Evolutionary conservation across 345 rosid genomes (phyloP), one percentile per base, ranked within the genome.

Genomic region (Eucalyptus cloeziana): DNA sequence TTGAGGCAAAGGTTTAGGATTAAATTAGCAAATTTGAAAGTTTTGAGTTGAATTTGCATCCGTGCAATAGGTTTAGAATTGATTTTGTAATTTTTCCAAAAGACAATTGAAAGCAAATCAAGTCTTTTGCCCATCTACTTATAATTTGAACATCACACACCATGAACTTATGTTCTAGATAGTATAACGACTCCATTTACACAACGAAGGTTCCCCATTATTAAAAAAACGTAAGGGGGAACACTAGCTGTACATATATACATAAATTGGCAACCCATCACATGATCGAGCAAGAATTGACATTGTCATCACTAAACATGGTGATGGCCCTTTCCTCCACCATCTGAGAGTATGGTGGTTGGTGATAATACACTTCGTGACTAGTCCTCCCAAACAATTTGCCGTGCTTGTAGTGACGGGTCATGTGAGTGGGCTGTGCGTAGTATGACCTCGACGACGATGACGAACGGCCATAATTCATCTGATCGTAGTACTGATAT

Each of bases 301-400:
- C 87, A 33, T 86, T 49, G 45, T 89, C 90, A 37, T 89, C 90
- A 30, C 90, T 89, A 85, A 89, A 89, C 87, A 86, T 86, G 49
- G 88, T 49, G 52, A 67, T 79, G n/a, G 88, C 56, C 44, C 44
- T 37, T 49, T 89, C 88, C 88, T 64, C 44, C 37, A 89, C 69
- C 90, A 89, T 49, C 45, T 89, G 88, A 11, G 90, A 86, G 60
- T 89, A 89, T 25, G 88, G 62, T 33, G 87, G 88, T n/a, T 89
- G 90, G 80, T 86, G 37, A 67, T 80, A 31, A 76, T 88, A 88
- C 12, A 49, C 85, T 47, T 58, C 67, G 49, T 83, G 52, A 58
- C 89, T 86, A 8, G 71, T 86, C 19, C n/a, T 87, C 13, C 85
- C 76, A n/a, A 33, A 87, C 10, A 30, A 11, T 76, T 87, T 87